Percentiles rank a stretch among this genome's conserved stretches.
Conservation (phyloP, 1,139 yeast species). For the Kluyveromyces marxianus region DNA sequence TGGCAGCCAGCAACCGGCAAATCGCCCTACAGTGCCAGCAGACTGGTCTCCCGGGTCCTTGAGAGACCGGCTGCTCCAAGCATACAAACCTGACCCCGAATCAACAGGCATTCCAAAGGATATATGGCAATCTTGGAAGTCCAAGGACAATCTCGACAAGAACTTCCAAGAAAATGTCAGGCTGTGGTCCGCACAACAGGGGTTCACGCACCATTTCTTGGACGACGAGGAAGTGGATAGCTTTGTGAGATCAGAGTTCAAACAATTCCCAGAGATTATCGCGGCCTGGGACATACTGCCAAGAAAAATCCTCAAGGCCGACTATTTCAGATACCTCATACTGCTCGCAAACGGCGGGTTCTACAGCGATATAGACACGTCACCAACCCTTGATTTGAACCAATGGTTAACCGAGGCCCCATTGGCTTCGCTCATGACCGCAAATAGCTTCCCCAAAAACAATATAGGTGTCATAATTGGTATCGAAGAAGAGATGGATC, state of each 20-base stretch:
- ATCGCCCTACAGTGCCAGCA: neutral
- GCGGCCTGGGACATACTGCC: slow-evolving; percentile 41
- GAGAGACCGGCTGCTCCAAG: neutral
- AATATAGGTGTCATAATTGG: slow-evolving; percentile 41
- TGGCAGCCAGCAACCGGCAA: neutral
- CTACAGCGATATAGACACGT: slow-evolving; percentile 43
- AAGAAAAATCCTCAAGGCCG: slow-evolving; percentile 43
- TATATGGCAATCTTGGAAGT: slow-evolving; percentile 8
- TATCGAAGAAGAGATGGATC: slow-evolving; percentile 36
- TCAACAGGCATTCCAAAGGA: neutral
- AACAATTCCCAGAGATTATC: slow-evolving; percentile 41
- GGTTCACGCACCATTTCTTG: slow-evolving; percentile 1
- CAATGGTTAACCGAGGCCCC: slow-evolving; percentile 18
- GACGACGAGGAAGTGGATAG: slow-evolving; percentile 5
- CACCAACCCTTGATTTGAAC: slow-evolving; percentile 9
- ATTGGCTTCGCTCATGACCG: slow-evolving; percentile 19
- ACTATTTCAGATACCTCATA: slow-evolving; percentile 45
- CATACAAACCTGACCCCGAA: neutral
- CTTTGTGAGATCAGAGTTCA: slow-evolving; percentile 6
- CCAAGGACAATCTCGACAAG: slow-evolving; percentile 2
- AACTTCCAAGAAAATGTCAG: slow-evolving; percentile 2
- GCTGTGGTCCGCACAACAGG: slow-evolving; percentile 1
- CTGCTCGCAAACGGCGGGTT: slow-evolving; percentile 47
- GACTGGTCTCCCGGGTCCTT: slow-evolving; percentile 4
- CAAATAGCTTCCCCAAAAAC: slow-evolving; percentile 4